A percentile compares a stretch with the other conserved stretches of the same genome.
phyloP scores from a whole-genome alignment of 495 filamentous ascomycete species.

The Pyrenula aspistea region DNA sequence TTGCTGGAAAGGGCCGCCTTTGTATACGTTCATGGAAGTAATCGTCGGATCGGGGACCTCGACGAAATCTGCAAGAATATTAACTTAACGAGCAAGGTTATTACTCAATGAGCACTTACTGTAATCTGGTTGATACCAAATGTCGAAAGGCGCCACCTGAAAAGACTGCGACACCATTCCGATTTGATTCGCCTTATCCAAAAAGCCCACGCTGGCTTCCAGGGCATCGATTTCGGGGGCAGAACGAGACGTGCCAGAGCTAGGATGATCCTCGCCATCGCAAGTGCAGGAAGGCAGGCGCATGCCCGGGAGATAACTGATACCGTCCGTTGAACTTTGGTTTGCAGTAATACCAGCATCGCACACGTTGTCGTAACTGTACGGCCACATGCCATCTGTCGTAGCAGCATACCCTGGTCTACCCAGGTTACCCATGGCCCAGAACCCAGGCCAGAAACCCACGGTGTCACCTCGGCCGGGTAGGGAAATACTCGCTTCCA shows the following conservation, averaged over 20 bases:
- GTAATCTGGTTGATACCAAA: slow-evolving; percentile 62
- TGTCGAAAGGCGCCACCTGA: slow-evolving; percentile 65
- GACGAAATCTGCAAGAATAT: slow-evolving; percentile 33
- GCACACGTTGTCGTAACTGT: slow-evolving; percentile 61
- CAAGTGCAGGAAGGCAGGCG: slow-evolving; percentile 61
- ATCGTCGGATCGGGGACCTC: slow-evolving; percentile 48
- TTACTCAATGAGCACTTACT: neutral
- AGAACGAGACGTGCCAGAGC: slow-evolving; percentile 54
- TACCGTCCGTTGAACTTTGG: slow-evolving; percentile 55
- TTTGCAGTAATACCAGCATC: slow-evolving; percentile 71
- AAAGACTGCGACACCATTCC: slow-evolving; percentile 60
- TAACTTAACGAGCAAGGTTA: neutral
- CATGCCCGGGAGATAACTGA: slow-evolving; percentile 64
- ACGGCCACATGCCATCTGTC: slow-evolving; percentile 70
- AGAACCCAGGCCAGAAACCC: slow-evolving; percentile 75
- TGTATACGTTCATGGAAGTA: slow-evolving; percentile 52
- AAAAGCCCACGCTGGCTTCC: slow-evolving; percentile 49
- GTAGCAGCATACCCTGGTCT: slow-evolving; percentile 58
- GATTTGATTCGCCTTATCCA: slow-evolving; percentile 37
- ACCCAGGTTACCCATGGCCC: slow-evolving; percentile 67
- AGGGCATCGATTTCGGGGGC: slow-evolving; percentile 70
- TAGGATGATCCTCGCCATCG: slow-evolving; percentile 52
- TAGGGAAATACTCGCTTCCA: slow-evolving; percentile 69
- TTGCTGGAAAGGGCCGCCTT: slow-evolving; percentile 60
- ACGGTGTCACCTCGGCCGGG: slow-evolving; percentile 56